phyloP scores from a whole-genome alignment of 2,329 filamentous ascomycete genomes.

The Phialophora expanda region DNA sequence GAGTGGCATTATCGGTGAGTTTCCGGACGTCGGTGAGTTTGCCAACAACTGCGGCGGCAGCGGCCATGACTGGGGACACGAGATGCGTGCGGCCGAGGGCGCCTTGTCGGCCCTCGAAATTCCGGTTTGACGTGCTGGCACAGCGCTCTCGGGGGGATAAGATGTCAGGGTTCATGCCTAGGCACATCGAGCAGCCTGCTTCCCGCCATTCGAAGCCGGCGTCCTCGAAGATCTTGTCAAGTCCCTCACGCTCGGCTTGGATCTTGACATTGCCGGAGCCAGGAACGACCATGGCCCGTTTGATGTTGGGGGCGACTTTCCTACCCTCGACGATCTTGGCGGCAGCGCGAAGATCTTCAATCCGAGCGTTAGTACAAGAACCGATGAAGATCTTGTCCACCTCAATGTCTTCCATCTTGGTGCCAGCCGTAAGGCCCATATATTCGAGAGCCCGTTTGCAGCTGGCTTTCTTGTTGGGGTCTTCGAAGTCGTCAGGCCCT shows the following conservation, averaged over 20 bases:
- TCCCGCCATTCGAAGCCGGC: slow-evolving; percentile 98
- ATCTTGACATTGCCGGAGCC: slow-evolving; percentile 93
- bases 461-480: slow-evolving; percentile 77
- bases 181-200: slow-evolving; percentile 97
- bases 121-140: slow-evolving; percentile 93
- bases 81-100: slow-evolving; percentile 89
- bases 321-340: slow-evolving; percentile 84
- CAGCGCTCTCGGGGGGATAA: slow-evolving; percentile 90
- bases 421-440: slow-evolving; percentile 89
- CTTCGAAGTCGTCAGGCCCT: slow-evolving; percentile 82
- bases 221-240: slow-evolving; percentile 89
- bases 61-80: slow-evolving; percentile 97
- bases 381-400: slow-evolving; percentile 98
- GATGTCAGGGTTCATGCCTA: slow-evolving; percentile 99
- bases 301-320: slow-evolving; percentile 85
- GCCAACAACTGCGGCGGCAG: slow-evolving; percentile 84
- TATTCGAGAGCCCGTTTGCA: slow-evolving; percentile 87
- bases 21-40: slow-evolving; percentile 92
- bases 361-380: slow-evolving; percentile 95
- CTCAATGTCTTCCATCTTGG: slow-evolving; percentile 85
- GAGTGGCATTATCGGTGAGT: slow-evolving; percentile 61
- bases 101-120: slow-evolving; percentile 96
- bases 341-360: slow-evolving; percentile 90
- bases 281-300: slow-evolving; percentile 93
- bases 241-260: slow-evolving; percentile 86